phyloP scores from a whole-genome alignment of 1,139 yeast species.

The Spathaspora sp. region DNA sequence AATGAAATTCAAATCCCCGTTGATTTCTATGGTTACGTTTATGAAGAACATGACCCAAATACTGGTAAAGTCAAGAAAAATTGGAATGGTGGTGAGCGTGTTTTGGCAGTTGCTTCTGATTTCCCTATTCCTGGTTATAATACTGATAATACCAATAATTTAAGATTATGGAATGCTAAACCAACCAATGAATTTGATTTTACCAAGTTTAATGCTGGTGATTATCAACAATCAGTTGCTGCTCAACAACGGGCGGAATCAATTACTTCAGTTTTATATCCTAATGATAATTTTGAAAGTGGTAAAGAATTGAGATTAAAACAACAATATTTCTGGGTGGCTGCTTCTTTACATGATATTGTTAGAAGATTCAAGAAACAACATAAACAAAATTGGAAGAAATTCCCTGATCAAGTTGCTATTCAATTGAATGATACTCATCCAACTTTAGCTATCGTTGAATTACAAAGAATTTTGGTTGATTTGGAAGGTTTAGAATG shows the following conservation, averaged over 20 bases:
- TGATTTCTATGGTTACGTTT: constrained; percentile 84
- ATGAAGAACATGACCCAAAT: constrained; percentile 55
- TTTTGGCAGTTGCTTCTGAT: constrained; percentile 89
- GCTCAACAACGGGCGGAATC: constrained; percentile 89
- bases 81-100: constrained; percentile 90
- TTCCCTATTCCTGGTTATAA: constrained; percentile 92
- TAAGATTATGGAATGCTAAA: constrained; percentile 87
- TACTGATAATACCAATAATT: constrained; percentile 81
- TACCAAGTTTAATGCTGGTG: constrained; percentile 88
- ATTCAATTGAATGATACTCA: constrained; percentile 95
- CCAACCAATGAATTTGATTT: constrained; percentile 94
- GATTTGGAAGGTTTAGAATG: constrained; percentile 81
- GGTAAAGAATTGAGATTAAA: constrained; percentile 92
- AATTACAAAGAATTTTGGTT: constrained; percentile 80
- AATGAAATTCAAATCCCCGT: constrained; percentile 89
- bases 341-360: constrained; percentile 90
- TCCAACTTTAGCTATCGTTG: constrained; percentile 90
- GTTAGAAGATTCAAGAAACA: constrained; percentile 85
- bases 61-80: constrained; percentile 52
- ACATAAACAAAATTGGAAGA: constrained; percentile 69
- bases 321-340: constrained; percentile 97
- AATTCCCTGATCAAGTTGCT: constrained; percentile 83
- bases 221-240: constrained; percentile 79
- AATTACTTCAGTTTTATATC: constrained; percentile 87
- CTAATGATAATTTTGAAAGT: constrained; percentile 86